A percentile compares a stretch with the other conserved stretches of the same genome.
phyloP scores from a whole-genome alignment of 73 alveolate genomes.

The Durusdinium trenchii region DNA sequence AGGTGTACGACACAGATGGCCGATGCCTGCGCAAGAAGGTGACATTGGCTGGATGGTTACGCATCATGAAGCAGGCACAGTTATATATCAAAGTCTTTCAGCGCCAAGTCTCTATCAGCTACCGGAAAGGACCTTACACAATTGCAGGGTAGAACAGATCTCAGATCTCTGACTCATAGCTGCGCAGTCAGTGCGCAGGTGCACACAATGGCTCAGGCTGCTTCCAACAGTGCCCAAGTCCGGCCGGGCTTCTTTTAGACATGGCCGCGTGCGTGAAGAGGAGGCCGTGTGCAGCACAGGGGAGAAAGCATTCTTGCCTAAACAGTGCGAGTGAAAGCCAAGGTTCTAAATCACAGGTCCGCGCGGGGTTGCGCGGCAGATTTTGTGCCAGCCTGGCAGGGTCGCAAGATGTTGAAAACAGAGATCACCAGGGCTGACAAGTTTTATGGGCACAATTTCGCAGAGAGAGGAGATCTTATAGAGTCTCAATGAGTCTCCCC shows the following conservation, averaged over 20 bases:
- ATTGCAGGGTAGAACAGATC: not conserved
- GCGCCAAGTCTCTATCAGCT: not conserved
- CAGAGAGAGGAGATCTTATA: too few species aligned
- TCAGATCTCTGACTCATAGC: not conserved
- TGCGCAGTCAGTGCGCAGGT: not conserved
- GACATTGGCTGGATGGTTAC: constrained; percentile 55
- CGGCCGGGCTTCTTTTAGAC: not conserved
- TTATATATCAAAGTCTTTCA: not conserved
- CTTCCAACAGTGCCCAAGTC: not conserved
- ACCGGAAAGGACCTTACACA: not conserved
- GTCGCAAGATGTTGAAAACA: too few species aligned
- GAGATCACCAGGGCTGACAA: too few species aligned
- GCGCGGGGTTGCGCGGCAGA: too few species aligned
- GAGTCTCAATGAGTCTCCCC: too few species aligned
- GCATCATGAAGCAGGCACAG: constrained; percentile 59
- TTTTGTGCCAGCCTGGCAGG: too few species aligned
- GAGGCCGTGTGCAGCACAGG: too few species aligned
- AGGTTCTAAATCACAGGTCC: too few species aligned
- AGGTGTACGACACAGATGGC: constrained; percentile 18
- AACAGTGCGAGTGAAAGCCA: too few species aligned
- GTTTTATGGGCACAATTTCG: too few species aligned
- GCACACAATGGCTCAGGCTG: constrained; percentile 26
- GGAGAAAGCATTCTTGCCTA: too few species aligned
- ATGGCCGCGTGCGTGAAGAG: not conserved
- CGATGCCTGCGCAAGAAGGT: constrained; percentile 52